Evolutionary conservation across 192 early-diverging fungal species (phyloP).

Genomic region (Backusella psychrophila): DNA sequence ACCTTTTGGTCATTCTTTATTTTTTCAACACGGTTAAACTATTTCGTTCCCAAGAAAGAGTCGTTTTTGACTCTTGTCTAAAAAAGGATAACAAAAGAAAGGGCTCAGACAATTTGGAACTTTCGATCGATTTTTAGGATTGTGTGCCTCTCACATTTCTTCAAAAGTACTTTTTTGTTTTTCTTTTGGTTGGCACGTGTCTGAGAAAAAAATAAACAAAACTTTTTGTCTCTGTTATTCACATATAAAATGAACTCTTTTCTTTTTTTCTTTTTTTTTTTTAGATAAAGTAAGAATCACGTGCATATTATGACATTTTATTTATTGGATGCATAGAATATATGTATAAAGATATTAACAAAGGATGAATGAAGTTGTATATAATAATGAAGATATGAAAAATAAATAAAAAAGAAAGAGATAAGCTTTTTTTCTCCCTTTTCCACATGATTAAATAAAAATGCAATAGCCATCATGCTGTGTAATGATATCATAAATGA

Average conservation of each 20-base stretch:
- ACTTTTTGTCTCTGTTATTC: not conserved
- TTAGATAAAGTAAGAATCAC: not conserved
- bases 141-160: slow-evolving; percentile 4
- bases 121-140: slow-evolving; percentile 3
- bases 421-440: not conserved
- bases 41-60: not conserved
- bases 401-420: not conserved
- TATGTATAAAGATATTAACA: not conserved
- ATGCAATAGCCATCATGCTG: not conserved
- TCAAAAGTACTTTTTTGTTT: slow-evolving; percentile 2
- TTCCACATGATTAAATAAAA: not conserved
- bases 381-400: not conserved
- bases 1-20: not conserved
- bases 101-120: not conserved
- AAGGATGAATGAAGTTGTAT: too few species aligned
- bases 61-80: not conserved
- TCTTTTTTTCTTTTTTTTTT: not conserved
- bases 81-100: slow-evolving; percentile 2
- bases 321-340: not conserved
- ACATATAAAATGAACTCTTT: not conserved
- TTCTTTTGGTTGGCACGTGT: not conserved
- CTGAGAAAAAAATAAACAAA: not conserved
- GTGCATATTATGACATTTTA: not conserved
- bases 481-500: not conserved
- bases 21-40: not conserved